Conservation (phyloP, 1,284 basidiomycete species). For the Athelia psychrophila region DNA sequence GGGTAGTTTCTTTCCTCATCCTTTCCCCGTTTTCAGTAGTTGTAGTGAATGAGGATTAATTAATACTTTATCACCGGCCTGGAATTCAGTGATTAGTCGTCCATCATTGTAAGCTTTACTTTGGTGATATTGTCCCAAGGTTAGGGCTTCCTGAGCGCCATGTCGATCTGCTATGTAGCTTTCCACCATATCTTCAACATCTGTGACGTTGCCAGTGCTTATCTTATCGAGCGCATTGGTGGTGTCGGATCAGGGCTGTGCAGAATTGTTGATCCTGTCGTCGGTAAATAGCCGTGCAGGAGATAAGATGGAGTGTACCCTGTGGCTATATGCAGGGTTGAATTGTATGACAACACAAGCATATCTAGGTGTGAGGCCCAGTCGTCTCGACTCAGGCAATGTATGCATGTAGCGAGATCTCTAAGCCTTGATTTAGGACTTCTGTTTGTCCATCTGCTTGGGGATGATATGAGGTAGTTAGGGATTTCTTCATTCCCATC, state of each 20-base stretch:
- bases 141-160: conserved; percentile 18
- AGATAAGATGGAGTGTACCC: conserved; percentile 20
- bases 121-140: conserved; percentile 18
- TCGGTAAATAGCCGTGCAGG: conserved; percentile 19
- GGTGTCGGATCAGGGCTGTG: not conserved
- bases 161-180: conserved; percentile 13
- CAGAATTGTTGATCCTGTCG: conserved; percentile 7
- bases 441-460: conserved; percentile 32
- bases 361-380: conserved; percentile 14
- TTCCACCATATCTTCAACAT: conserved; percentile 15
- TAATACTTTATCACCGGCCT: conserved; percentile 21
- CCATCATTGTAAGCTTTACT: conserved; percentile 23
- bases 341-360: conserved; percentile 20
- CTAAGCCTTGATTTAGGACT: conserved; percentile 27
- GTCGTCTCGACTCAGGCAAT: conserved; percentile 12
- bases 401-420: conserved; percentile 23
- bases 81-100: conserved; percentile 12
- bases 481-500: conserved; percentile 16
- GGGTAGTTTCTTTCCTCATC: conserved; percentile 6
- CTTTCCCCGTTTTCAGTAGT: conserved; percentile 12
- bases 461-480: conserved; percentile 29
- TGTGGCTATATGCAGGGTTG: conserved; percentile 18
- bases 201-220: conserved; percentile 3
- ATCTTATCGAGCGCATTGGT: not conserved
- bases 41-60: conserved; percentile 19